Conservation (phyloP, 352 stramenopile genomes). For the Phytophthora pseudosyringae region DNA sequence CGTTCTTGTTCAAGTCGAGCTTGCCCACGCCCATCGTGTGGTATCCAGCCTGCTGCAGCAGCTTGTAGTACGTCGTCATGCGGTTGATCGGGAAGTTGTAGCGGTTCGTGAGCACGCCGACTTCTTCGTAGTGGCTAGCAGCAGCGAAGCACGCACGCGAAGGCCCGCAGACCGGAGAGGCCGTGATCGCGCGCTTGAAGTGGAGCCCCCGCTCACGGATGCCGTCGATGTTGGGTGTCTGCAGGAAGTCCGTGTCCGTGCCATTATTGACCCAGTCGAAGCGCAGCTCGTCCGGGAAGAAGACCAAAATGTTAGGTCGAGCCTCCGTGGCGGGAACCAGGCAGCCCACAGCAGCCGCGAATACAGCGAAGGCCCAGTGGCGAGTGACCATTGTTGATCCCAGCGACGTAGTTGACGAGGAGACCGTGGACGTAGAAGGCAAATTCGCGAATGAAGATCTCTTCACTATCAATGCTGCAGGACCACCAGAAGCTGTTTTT, state of each 20-base stretch:
- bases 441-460: conserved; percentile 23
- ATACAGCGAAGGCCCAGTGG: conserved; percentile 1
- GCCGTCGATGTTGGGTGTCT: conserved; percentile 41
- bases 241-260: conserved; percentile 37
- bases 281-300: conserved; percentile 42
- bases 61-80: conserved; percentile 44
- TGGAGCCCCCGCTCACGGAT: conserved; percentile 40
- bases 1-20: conserved; percentile 43
- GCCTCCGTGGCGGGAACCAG: conserved; percentile 6
- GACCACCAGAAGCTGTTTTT: conserved; percentile 21
- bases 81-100: conserved; percentile 44
- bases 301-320: conserved; percentile 44
- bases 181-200: conserved; percentile 40
- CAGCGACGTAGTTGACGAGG: background rate
- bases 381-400: conserved; percentile 9
- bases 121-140: conserved; percentile 39
- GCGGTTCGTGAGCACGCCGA: conserved; percentile 40
- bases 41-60: conserved; percentile 39
- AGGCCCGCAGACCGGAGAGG: conserved; percentile 37
- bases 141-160: conserved; percentile 41
- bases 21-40: conserved; percentile 45
- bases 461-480: background rate
- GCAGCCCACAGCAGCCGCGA: background rate
- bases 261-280: conserved; percentile 49
- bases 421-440: background rate